These are phyloP conservation scores for Mycosphaerelloides madeirae DNA, from an alignment of 2,329 filamentous ascomycete genomes.

Conservation along the genomic window DNA sequence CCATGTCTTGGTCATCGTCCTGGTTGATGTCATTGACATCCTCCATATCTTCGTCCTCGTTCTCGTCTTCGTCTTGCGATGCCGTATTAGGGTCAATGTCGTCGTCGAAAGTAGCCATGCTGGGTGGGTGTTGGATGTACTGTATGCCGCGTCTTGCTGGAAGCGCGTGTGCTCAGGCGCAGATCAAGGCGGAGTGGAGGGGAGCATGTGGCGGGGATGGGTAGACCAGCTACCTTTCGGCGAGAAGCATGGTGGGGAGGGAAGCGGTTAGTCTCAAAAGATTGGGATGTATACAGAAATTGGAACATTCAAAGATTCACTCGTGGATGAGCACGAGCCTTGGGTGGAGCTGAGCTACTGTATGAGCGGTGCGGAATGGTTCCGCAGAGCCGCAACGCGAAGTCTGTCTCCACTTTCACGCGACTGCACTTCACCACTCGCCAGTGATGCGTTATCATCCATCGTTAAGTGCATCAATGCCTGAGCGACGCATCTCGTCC, in stretches of 20 bases:
- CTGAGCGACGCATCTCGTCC: too few relatives aligned
- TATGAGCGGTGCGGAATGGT: neutral
- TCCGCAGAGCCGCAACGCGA: constrained; percentile 1
- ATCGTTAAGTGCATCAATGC: too few relatives aligned
- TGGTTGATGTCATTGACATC: constrained; percentile 37
- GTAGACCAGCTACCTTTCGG: too few relatives aligned
- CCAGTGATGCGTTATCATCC: too few relatives aligned
- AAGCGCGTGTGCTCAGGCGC: neutral
- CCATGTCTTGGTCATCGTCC: constrained; percentile 35
- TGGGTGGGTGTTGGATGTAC: neutral
- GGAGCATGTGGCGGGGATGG: neutral
- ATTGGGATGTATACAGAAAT: neutral
- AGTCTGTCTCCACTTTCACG: neutral
- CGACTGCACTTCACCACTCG: too few relatives aligned
- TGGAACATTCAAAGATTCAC: too few relatives aligned
- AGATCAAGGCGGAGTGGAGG: neutral
- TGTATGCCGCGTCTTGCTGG: neutral
- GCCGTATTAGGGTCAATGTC: constrained; percentile 36
- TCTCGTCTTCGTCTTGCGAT: constrained; percentile 42
- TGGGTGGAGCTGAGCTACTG: too few relatives aligned
- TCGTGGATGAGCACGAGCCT: neutral
- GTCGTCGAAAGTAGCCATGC: constrained; percentile 44
- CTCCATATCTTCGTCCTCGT: constrained; percentile 44
- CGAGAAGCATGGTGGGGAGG: neutral
- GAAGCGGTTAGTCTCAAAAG: too few relatives aligned